Evolutionary conservation across 2,329 filamentous ascomycete species (phyloP).

Genomic region (Colletotrichum trifolii): DNA sequence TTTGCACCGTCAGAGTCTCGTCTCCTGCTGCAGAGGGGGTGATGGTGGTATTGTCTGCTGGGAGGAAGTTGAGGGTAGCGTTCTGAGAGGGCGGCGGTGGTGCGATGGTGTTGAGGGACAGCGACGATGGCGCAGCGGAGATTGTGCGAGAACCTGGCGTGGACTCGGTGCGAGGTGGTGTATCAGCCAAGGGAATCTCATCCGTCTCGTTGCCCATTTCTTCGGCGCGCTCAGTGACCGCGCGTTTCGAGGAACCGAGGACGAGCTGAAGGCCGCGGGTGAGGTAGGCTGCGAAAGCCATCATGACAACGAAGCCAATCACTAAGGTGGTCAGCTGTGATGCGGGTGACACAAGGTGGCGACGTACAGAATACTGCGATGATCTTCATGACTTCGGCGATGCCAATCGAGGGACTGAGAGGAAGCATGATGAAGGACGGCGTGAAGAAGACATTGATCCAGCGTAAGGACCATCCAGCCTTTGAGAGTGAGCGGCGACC

Average conservation of each 20-base stretch:
- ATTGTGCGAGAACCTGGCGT: constrained; percentile 38
- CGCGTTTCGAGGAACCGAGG: constrained; percentile 62
- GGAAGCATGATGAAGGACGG: constrained; percentile 70
- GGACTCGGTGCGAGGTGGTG: constrained; percentile 29
- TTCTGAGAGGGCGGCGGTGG: constrained; percentile 34
- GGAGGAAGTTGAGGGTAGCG: constrained; percentile 41
- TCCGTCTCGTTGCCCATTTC: constrained; percentile 59
- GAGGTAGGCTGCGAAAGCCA: constrained; percentile 64
- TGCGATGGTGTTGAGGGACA: constrained; percentile 37
- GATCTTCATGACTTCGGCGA: constrained; percentile 67
- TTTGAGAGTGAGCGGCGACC: constrained; percentile 41
- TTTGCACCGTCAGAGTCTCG: not conserved
- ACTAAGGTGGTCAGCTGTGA: constrained; percentile 48
- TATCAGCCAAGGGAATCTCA: constrained; percentile 57
- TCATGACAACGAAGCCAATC: constrained; percentile 64
- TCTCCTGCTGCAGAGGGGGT: not conserved
- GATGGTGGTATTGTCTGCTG: constrained; percentile 19
- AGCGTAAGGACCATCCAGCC: constrained; percentile 67
- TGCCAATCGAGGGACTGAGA: constrained; percentile 64
- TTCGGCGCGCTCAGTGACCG: constrained; percentile 61
- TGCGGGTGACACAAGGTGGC: fast-evolving
- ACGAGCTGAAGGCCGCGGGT: constrained; percentile 64
- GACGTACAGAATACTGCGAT: constrained; percentile 67
- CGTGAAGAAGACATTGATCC: constrained; percentile 69
- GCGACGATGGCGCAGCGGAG: constrained; percentile 37